phyloP scores from a whole-genome alignment of 108 stramenopile genomes.

The Nitzschia putrida region DNA sequence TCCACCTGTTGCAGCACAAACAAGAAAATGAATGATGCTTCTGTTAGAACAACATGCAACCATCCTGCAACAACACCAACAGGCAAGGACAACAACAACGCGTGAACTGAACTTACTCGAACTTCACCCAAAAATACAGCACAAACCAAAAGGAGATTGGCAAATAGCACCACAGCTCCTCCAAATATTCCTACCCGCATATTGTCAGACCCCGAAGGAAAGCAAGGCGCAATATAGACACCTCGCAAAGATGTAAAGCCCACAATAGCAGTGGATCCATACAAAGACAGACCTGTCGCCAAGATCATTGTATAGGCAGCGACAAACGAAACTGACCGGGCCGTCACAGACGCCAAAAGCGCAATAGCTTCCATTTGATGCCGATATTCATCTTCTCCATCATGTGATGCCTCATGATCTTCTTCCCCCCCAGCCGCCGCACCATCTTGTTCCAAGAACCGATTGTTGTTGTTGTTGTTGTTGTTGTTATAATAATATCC shows the following conservation, averaged over 20 bases:
- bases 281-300: constrained; percentile 61
- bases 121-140: constrained; percentile 87
- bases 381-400: constrained; percentile 40
- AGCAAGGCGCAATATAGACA: constrained; percentile 82
- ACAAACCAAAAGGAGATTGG: constrained; percentile 73
- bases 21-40: not conserved
- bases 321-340: constrained; percentile 68
- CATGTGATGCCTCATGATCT: constrained; percentile 26
- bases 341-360: constrained; percentile 50
- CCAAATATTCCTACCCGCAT: constrained; percentile 76
- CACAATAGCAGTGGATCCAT: constrained; percentile 76
- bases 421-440: constrained; percentile 40
- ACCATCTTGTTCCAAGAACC: constrained; percentile 38
- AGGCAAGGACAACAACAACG: too few species aligned
- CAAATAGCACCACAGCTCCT: constrained; percentile 77
- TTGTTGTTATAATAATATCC: constrained; percentile 55
- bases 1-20: not conserved
- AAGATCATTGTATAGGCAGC: constrained; percentile 69
- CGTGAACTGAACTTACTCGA: constrained; percentile 73
- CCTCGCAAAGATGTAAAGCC: constrained; percentile 81
- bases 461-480: constrained; percentile 39
- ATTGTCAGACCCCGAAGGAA: constrained; percentile 49
- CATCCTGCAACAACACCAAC: too few species aligned
- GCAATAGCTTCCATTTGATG: constrained; percentile 39
- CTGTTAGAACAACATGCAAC: too few species aligned